A percentile compares a stretch with the other conserved stretches of the same genome.
Evolutionary conservation across 306 rosid species (phyloP).

Genomic region (Nissolia schottii): DNA sequence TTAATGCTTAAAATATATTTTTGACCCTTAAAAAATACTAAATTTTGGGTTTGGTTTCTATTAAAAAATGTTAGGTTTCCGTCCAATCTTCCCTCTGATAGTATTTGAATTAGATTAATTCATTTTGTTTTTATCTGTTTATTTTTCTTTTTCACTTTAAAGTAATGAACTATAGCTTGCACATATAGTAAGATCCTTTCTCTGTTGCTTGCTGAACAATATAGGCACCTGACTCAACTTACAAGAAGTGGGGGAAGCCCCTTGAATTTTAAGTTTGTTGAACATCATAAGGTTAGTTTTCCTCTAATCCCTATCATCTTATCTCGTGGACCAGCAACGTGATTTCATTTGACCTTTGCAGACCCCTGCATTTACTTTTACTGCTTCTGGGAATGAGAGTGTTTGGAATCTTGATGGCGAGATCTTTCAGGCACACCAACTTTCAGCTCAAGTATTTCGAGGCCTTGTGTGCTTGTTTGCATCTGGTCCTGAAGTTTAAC

Average conservation of each 20-base stretch:
- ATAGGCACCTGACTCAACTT: slow-evolving; percentile 90
- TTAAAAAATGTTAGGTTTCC: no score
- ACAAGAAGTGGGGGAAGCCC: slow-evolving; percentile 81
- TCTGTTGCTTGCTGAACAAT: slow-evolving; percentile 16
- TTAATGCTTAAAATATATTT: no score
- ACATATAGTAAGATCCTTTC: background rate
- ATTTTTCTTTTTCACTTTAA: background rate
- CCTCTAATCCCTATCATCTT: background rate
- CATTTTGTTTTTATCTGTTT: background rate
- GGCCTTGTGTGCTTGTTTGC: slow-evolving; percentile 87
- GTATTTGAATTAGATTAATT: background rate
- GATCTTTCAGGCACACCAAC: slow-evolving; percentile 74
- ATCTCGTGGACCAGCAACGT: background rate
- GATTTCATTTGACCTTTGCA: slow-evolving; percentile 10
- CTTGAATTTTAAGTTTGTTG: slow-evolving; percentile 74
- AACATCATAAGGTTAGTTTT: slow-evolving; percentile 76
- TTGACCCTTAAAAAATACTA: no score
- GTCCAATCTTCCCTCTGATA: background rate
- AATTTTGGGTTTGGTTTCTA: no score
- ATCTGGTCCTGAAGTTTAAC: slow-evolving; percentile 75
- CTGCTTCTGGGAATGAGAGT: slow-evolving; percentile 71
- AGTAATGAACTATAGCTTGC: background rate
- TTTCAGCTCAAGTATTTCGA: slow-evolving; percentile 84
- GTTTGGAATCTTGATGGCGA: slow-evolving; percentile 94
- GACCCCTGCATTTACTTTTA: slow-evolving; percentile 80